A percentile compares a stretch with the other conserved stretches of the same genome.
Conservation (phyloP, 352 stramenopile genomes). For the Phytophthora kernoviae region DNA sequence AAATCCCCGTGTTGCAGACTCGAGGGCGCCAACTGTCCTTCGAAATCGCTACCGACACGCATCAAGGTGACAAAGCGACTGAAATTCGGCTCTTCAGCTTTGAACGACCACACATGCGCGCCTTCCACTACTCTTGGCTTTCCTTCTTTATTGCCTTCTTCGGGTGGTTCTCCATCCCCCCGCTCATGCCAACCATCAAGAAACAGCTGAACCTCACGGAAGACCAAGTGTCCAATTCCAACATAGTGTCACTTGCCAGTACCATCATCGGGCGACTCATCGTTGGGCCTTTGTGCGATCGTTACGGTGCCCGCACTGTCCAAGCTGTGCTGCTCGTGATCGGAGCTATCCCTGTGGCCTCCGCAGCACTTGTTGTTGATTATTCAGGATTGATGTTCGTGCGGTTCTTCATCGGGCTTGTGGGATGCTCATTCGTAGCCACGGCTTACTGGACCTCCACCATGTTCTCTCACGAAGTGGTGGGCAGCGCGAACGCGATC, state of each 20-base stretch:
- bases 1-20: constrained; percentile 20
- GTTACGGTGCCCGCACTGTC: constrained; percentile 83
- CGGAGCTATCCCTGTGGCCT: constrained; percentile 80
- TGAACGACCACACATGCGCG: constrained; percentile 89
- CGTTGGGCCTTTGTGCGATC: constrained; percentile 91
- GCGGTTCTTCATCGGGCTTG: constrained; percentile 93
- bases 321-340: constrained; percentile 76
- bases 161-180: constrained; percentile 91
- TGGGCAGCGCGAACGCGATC: constrained; percentile 42
- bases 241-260: constrained; percentile 85
- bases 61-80: constrained; percentile 38
- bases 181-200: constrained; percentile 62
- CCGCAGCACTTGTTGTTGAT: constrained; percentile 75
- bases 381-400: constrained; percentile 73
- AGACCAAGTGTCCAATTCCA: constrained; percentile 88
- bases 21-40: constrained; percentile 12
- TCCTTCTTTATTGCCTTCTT: constrained; percentile 95
- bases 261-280: constrained; percentile 92
- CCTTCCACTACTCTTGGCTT: constrained; percentile 91
- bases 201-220: constrained; percentile 79
- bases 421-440: constrained; percentile 81
- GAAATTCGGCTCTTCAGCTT: constrained; percentile 79
- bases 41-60: constrained; percentile 34
- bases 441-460: constrained; percentile 27
- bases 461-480: constrained; percentile 30